Conservation (phyloP, 2,329 filamentous ascomycete genomes). For the Chaetomiaceae sp. region DNA sequence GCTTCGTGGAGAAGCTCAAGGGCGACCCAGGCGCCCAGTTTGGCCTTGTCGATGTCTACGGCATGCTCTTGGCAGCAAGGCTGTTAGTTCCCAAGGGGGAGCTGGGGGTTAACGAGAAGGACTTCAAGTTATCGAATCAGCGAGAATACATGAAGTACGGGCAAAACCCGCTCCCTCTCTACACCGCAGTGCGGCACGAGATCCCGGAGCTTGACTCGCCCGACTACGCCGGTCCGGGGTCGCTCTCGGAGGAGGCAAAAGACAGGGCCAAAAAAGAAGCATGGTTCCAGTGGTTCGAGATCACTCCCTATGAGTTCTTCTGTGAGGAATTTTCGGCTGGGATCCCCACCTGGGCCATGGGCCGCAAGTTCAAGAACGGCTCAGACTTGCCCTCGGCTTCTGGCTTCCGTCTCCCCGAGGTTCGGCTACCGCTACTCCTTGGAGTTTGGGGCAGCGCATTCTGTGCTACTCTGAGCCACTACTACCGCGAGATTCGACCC, state of each 20-base stretch:
- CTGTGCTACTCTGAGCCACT: constrained; percentile 91
- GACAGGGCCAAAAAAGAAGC: constrained; percentile 59
- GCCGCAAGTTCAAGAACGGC: constrained; percentile 74
- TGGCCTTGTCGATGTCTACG: constrained; percentile 90
- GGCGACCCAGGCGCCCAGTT: constrained; percentile 77
- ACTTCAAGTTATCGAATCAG: constrained; percentile 91
- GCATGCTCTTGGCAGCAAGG: constrained; percentile 76
- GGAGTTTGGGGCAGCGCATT: constrained; percentile 97
- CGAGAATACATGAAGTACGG: constrained; percentile 70
- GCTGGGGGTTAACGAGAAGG: constrained; percentile 66
- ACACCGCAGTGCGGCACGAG: constrained; percentile 91
- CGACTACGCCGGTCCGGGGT: constrained; percentile 32
- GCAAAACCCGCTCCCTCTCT: constrained; percentile 84
- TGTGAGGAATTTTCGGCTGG: constrained; percentile 88
- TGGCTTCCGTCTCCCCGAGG: constrained; percentile 72
- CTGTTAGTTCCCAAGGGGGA: constrained; percentile 84
- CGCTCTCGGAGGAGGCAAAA: constrained; percentile 46
- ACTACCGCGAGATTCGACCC: constrained; percentile 90
- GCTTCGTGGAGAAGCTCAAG: constrained; percentile 85
- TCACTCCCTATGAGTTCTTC: constrained; percentile 91
- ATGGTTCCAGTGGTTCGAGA: constrained; percentile 98
- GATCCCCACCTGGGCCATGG: constrained; percentile 92
- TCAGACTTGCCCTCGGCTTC: constrained; percentile 59
- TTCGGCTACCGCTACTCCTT: constrained; percentile 77
- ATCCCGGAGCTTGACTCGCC: constrained; percentile 64